These are phyloP conservation scores for Candida schatavii DNA, from an alignment of 805 yeast genomes.

Conservation along the genomic window DNA sequence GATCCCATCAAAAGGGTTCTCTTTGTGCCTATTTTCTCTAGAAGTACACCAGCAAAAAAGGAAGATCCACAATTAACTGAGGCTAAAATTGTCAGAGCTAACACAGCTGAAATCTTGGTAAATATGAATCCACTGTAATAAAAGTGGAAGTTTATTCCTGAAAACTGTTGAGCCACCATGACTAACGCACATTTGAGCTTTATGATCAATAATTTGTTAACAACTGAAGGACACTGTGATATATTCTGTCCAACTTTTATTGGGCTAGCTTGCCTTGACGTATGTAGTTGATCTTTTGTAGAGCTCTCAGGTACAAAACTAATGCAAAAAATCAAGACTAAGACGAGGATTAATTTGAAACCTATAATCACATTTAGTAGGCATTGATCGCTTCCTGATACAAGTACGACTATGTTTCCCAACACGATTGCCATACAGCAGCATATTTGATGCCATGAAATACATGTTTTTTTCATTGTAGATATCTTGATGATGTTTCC, in stretches of 20 bases:
- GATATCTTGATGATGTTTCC: background rate
- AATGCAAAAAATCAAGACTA: background rate
- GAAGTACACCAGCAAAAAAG: conserved; percentile 14
- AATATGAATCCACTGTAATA: conserved; percentile 27
- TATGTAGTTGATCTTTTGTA: too few relatives aligned
- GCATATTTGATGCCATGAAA: conserved; percentile 21
- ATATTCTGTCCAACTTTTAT: too few relatives aligned
- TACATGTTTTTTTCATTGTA: conserved; percentile 12
- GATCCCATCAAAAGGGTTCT: conserved; percentile 13
- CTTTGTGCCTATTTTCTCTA: conserved; percentile 11
- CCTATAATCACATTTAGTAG: background rate
- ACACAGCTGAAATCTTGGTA: conserved; percentile 10
- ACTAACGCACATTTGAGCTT: conserved; percentile 17
- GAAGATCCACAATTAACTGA: conserved; percentile 20
- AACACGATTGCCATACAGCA: conserved; percentile 22
- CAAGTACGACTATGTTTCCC: conserved; percentile 16
- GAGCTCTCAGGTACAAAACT: conserved; percentile 1
- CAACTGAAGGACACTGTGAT: too few relatives aligned
- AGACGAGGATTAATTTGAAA: background rate
- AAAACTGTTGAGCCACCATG: conserved; percentile 32
- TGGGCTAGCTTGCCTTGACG: too few relatives aligned
- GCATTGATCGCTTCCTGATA: background rate
- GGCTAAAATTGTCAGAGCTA: conserved; percentile 16
- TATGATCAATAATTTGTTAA: background rate
- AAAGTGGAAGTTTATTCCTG: conserved; percentile 33